Conservation (phyloP, 2,329 filamentous ascomycete genomes). For the Claviceps purpurea region DNA sequence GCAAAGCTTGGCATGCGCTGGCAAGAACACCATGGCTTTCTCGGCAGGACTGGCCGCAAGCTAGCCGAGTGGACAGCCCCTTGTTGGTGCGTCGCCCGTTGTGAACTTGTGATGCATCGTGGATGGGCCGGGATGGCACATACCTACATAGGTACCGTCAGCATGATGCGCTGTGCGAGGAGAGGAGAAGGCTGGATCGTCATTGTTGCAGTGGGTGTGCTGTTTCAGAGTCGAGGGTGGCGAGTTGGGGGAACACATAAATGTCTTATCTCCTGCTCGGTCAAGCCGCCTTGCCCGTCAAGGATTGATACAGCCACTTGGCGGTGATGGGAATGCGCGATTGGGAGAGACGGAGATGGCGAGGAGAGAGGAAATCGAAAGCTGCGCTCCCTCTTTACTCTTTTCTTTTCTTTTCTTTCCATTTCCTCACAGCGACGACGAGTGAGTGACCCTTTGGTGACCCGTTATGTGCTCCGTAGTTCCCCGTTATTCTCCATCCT, state of each 20-base stretch:
- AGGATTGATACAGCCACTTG: too few relatives aligned
- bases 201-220: background rate
- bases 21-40: background rate
- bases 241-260: background rate
- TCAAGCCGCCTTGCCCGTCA: too few relatives aligned
- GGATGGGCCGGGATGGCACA: background rate
- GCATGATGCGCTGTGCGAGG: background rate
- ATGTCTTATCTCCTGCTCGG: too few relatives aligned
- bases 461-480: background rate
- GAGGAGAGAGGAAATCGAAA: too few relatives aligned
- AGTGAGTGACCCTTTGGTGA: too few relatives aligned
- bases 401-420: too few relatives aligned
- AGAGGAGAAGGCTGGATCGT: background rate
- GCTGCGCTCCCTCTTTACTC: too few relatives aligned
- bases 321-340: too few relatives aligned
- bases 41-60: background rate
- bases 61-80: background rate
- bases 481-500: background rate
- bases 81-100: background rate
- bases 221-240: background rate
- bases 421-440: too few relatives aligned
- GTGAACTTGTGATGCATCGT: background rate
- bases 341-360: too few relatives aligned
- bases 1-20: constrained; percentile 13
- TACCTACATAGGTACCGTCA: background rate